Base-by-base conservation (phyloP, 495 filamentous ascomycete genomes). In the Daldinia concentrica region DNA sequence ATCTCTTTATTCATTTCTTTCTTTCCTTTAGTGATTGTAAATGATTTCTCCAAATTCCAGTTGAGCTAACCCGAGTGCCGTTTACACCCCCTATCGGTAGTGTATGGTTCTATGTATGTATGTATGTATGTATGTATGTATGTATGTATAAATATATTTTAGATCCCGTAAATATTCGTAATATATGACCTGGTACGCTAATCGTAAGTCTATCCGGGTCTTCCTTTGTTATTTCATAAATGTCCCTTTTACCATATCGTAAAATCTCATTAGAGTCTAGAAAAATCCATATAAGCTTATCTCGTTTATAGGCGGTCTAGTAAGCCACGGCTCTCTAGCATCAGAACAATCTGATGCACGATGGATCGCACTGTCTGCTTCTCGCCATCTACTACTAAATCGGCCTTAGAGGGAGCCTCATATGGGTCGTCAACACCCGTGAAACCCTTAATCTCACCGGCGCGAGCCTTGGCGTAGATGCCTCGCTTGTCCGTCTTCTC, bases 361-460 rank as follows among this genome's bases (percentile, higher is more conserved):
- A 93, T 93, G 67, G 90, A 94, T 80, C 96, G 88, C 48, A 99
- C 94, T 66, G 86, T 91, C 80, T 90, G 92, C 87, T 90, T 93
- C 83, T 91, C 90, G 64, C 88, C 79, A 80, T 98, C 93, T 8
- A 98, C 95, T 29, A 88, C 87, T 63, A 99, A 84, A 79, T 97
- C 87, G 30, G 93, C 87, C 83, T 96, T 95, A 64, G 80, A 76
- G 4, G 95, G 95, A 66, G 79, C 76, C 89, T 99, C 95, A 79
- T 98, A 99, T 62, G 95, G 94, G 81, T 98, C 95, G 80, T 99
- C 95, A 64, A 99, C 95, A 75, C 95, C 95, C 32, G 95, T 99
- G 86, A 99, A 99, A 34, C 94, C 94, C 89, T 93, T 95, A 83
- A 99, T 97, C 86, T 98, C 93, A 15, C 95, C 95, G 8, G 82